A percentile compares a stretch with the other conserved stretches of the same genome.
These are phyloP conservation scores for Globisporangium mamillatum DNA, from an alignment of 352 stramenopile genomes.

Conservation along the genomic window DNA sequence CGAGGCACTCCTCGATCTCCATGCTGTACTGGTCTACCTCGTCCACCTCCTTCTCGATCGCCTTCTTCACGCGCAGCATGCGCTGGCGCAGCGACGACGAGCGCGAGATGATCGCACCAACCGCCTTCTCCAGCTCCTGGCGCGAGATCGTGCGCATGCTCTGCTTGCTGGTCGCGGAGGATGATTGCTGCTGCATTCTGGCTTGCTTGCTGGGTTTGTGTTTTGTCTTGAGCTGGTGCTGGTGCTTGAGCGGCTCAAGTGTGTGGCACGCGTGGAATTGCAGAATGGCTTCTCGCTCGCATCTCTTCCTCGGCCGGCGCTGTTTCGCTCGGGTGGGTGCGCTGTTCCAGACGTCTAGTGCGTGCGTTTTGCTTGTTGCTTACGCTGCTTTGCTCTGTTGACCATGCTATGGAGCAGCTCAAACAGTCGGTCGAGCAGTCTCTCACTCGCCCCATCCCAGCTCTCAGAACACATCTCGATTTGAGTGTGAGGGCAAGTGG, in stretches of 20 bases:
- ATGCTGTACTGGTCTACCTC: conserved; percentile 21
- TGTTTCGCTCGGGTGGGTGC: background rate
- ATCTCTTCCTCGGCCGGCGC: background rate
- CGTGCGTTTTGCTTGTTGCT: background rate
- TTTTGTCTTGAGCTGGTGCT: background rate
- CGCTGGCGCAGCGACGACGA: conserved; percentile 21
- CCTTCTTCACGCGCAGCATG: conserved; percentile 23
- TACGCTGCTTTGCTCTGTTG: background rate
- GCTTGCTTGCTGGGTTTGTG: background rate
- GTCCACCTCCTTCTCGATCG: conserved; percentile 21
- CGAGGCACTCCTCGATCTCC: conserved; percentile 22
- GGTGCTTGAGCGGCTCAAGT: background rate
- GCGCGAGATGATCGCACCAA: conserved; percentile 22
- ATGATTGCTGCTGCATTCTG: conserved; percentile 6
- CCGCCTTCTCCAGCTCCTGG: conserved; percentile 20
- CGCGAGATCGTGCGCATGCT: conserved; percentile 19
- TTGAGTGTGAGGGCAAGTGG: background rate
- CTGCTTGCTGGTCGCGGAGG: conserved; percentile 3
- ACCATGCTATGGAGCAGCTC: background rate
- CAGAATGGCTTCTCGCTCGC: conserved; percentile 8
- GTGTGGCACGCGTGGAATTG: background rate
- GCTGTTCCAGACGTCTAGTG: background rate
- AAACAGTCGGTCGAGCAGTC: no score
- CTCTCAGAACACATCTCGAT: background rate
- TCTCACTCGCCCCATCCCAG: background rate